Conservation (phyloP, 2,329 filamentous ascomycete genomes). For the Scedosporium boydii region DNA sequence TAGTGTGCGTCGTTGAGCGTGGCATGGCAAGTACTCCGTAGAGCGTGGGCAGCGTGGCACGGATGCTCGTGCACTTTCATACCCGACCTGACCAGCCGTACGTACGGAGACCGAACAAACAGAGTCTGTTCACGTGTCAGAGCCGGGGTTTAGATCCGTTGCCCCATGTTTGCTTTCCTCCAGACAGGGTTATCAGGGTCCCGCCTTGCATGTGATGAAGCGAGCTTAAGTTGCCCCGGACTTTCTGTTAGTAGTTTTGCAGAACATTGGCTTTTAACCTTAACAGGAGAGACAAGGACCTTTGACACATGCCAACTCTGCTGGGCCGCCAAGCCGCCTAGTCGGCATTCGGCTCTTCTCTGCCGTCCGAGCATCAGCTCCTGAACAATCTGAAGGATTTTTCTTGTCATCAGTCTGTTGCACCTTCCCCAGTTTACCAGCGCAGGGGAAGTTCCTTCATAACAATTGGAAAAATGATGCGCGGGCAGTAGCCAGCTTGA, state of each 20-base stretch:
- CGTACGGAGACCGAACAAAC: not conserved
- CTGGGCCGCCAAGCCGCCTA: slow-evolving; percentile 2
- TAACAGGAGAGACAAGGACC: not conserved
- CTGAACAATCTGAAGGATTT: too few relatives aligned
- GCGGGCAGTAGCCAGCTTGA: too few relatives aligned
- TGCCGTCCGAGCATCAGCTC: not conserved
- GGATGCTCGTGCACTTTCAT: not conserved
- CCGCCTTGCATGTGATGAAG: slow-evolving; percentile 1
- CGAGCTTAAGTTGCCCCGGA: not conserved
- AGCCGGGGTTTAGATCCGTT: not conserved
- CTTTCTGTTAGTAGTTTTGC: not conserved
- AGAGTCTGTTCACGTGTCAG: slow-evolving; percentile 2
- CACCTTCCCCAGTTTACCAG: too few relatives aligned
- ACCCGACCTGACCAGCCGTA: not conserved
- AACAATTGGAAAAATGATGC: too few relatives aligned
- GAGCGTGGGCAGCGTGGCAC: too few relatives aligned
- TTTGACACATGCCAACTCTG: not conserved
- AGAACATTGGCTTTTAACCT: not conserved
- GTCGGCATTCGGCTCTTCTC: slow-evolving; percentile 4
- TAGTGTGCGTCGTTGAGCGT: too few relatives aligned
- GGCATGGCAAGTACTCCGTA: too few relatives aligned
- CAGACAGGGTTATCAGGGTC: not conserved
- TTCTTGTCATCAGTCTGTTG: too few relatives aligned
- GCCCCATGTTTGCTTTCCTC: not conserved
- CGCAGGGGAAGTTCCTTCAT: too few relatives aligned